Conservation (phyloP, 2,329 filamentous ascomycete species). For the Neurospora sp. region DNA sequence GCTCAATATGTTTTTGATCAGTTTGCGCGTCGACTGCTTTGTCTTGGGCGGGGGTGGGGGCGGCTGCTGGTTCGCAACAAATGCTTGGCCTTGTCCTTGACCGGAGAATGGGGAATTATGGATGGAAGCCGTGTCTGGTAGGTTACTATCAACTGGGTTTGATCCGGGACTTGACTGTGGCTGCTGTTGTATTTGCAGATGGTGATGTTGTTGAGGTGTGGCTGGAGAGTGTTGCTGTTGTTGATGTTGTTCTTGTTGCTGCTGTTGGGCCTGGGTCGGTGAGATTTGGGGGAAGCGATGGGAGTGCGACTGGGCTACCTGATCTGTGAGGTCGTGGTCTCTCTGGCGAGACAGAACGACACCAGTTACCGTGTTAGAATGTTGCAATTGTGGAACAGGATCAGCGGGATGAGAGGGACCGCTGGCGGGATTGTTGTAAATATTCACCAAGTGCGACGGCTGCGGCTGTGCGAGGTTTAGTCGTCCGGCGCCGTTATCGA, state of each 20-base stretch:
- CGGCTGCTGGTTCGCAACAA: slow-evolving; percentile 13
- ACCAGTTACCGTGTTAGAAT: slow-evolving; percentile 25
- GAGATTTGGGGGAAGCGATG: slow-evolving; percentile 33
- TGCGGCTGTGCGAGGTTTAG: slow-evolving; percentile 21
- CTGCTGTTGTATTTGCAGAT: slow-evolving; percentile 7
- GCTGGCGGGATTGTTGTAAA: slow-evolving; percentile 20
- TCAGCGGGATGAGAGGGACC: slow-evolving; percentile 17
- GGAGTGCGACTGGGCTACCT: slow-evolving; percentile 42
- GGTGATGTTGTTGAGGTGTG: slow-evolving; percentile 2
- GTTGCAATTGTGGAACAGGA: slow-evolving; percentile 29
- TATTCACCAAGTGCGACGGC: slow-evolving; percentile 20
- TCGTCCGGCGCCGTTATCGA: slow-evolving; percentile 24
- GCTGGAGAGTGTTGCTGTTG: slow-evolving; percentile 5
- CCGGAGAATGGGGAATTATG: background rate
- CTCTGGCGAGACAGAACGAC: slow-evolving; percentile 20
- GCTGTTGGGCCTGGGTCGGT: slow-evolving; percentile 18
- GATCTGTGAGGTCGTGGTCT: slow-evolving; percentile 35
- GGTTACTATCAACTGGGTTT: slow-evolving; percentile 13
- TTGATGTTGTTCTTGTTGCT: slow-evolving; percentile 9
- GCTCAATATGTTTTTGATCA: slow-evolving; percentile 45
- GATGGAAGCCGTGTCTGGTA: slow-evolving; percentile 4
- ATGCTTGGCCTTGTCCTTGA: background rate
- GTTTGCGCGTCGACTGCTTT: slow-evolving; percentile 41
- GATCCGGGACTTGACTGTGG: slow-evolving; percentile 2
- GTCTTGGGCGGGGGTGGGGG: slow-evolving; percentile 19